A percentile compares a stretch with the other conserved stretches of the same genome.
These are phyloP conservation scores for Nyssa sinensis DNA, from an alignment of 148 eudicot genomes.

Conservation along the genomic window DNA sequence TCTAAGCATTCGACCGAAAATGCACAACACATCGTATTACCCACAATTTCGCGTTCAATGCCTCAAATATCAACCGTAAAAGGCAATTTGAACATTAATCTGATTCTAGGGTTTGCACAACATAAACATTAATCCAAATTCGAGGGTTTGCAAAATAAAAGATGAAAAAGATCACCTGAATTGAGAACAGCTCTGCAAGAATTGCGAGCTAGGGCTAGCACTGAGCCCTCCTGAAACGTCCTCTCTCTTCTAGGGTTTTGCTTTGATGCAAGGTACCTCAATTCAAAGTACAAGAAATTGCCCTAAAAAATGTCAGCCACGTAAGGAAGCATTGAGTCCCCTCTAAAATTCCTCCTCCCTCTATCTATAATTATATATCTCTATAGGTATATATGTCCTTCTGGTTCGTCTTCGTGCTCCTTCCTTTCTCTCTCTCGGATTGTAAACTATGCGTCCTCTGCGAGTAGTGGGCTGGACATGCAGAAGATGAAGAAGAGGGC, in stretches of 20 bases:
- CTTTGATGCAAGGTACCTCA: slow-evolving; percentile 25
- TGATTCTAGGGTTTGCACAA: slow-evolving; percentile 25
- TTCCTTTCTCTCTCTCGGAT: not conserved
- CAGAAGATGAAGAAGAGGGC: slow-evolving; percentile 26
- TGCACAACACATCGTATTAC: slow-evolving; percentile 12
- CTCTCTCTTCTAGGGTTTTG: slow-evolving; percentile 31
- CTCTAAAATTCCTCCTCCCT: not conserved
- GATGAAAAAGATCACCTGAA: slow-evolving; percentile 21
- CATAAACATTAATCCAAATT: slow-evolving; percentile 16
- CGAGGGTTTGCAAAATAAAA: slow-evolving; percentile 19
- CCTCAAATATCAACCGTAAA: slow-evolving; percentile 18
- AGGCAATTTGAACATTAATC: not conserved
- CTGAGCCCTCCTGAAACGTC: not conserved
- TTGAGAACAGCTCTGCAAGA: slow-evolving; percentile 5
- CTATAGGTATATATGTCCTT: not conserved
- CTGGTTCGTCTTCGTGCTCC: slow-evolving; percentile 26
- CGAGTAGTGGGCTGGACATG: slow-evolving; percentile 35
- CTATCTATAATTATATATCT: not conserved
- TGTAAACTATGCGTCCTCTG: slow-evolving; percentile 12
- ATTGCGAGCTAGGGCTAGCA: slow-evolving; percentile 10
- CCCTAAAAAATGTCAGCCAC: slow-evolving; percentile 6
- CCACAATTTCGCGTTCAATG: not conserved
- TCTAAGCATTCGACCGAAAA: slow-evolving; percentile 18
- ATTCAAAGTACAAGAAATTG: slow-evolving; percentile 16
- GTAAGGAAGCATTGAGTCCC: not conserved